phyloP scores from a whole-genome alignment of 139 green algal species.

The Chlamydomonas sp. region DNA sequence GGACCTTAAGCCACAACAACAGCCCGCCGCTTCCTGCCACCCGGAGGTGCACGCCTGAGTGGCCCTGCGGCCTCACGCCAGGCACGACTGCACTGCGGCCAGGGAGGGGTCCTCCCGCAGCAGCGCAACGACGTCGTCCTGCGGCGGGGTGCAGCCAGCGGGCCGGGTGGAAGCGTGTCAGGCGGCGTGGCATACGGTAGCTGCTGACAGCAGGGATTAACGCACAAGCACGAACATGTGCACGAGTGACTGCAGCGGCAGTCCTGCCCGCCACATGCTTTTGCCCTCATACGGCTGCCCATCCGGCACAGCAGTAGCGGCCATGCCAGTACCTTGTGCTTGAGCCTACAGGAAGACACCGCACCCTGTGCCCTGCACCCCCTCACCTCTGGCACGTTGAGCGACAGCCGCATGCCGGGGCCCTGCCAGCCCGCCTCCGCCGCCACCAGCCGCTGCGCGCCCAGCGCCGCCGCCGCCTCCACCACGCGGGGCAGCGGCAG shows the following conservation, averaged over 20 bases:
- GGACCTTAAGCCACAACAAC: too few species aligned
- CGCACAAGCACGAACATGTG: background rate
- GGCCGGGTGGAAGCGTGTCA: background rate
- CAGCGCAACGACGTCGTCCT: constrained; percentile 48
- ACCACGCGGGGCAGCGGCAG: constrained; percentile 31
- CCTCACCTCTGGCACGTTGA: constrained; percentile 33
- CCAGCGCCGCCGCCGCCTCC: constrained; percentile 44
- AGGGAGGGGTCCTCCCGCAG: constrained; percentile 53
- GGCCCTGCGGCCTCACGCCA: background rate
- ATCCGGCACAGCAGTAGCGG: background rate
- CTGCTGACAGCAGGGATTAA: background rate
- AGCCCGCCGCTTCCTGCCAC: too few species aligned
- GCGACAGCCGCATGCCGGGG: constrained; percentile 32
- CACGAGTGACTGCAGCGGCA: background rate
- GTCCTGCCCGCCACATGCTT: too few species aligned
- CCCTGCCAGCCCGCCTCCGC: constrained; percentile 47
- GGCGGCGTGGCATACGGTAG: too few species aligned
- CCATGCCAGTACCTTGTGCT: background rate
- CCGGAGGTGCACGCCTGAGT: too few species aligned
- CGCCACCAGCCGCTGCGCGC: constrained; percentile 56
- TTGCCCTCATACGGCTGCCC: too few species aligned
- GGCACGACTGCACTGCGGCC: constrained; percentile 39
- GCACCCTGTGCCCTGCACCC: background rate
- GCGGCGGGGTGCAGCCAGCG: constrained; percentile 10
- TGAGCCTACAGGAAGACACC: background rate